phyloP scores from a whole-genome alignment of 805 yeast species.

The Blastobotrys peoriensis region DNA sequence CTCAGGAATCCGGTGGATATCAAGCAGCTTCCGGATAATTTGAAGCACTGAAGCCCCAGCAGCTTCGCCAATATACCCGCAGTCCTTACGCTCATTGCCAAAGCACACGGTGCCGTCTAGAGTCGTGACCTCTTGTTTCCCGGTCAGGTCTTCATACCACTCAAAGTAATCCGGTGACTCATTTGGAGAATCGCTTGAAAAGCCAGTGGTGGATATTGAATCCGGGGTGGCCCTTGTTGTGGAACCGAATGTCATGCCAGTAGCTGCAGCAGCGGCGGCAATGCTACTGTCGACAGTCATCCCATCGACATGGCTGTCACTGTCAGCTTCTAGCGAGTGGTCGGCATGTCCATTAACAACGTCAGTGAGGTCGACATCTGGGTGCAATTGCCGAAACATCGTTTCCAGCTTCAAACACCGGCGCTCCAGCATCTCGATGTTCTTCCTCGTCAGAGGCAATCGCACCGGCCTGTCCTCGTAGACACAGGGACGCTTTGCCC shows the following conservation, averaged over 20 bases:
- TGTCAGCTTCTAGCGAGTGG: background rate
- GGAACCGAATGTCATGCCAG: background rate
- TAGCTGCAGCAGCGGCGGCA: background rate
- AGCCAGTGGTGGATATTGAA: conserved; percentile 32
- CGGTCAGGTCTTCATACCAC: conserved; percentile 25
- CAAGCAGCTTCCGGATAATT: conserved; percentile 3
- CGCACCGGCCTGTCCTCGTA: conserved; percentile 13
- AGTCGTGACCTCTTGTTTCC: conserved; percentile 51
- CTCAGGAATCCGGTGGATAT: background rate
- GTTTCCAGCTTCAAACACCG: conserved; percentile 40
- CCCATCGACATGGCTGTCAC: background rate
- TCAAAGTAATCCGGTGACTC: conserved; percentile 36
- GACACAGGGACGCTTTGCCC: conserved; percentile 10
- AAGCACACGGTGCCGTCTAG: conserved; percentile 47
- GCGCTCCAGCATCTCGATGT: conserved; percentile 45
- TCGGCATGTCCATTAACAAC: background rate
- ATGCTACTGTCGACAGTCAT: background rate
- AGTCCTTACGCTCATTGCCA: conserved; percentile 44
- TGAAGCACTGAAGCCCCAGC: conserved; percentile 10
- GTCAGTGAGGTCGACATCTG: conserved; percentile 33
- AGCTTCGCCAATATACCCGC: conserved; percentile 24
- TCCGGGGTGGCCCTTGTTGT: too few relatives aligned
- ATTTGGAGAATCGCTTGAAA: conserved; percentile 49
- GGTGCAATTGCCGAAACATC: conserved; percentile 37
- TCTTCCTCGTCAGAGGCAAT: conserved; percentile 8